Conservation (phyloP, 352 stramenopile species). For the Vaucheria bursata region DNA sequence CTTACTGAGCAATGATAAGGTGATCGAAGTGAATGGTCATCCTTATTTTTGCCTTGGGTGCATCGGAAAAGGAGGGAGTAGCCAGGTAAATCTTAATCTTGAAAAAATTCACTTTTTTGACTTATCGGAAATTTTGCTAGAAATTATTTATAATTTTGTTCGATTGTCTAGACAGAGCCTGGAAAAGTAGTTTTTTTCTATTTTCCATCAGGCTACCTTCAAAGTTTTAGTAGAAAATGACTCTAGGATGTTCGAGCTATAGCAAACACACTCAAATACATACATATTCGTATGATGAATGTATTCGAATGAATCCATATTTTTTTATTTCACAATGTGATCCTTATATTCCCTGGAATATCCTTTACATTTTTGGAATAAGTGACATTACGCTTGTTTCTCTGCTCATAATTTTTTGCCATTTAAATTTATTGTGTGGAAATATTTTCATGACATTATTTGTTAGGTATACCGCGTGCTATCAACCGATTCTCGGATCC, state of each 20-base stretch:
- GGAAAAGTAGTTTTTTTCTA: too few species aligned
- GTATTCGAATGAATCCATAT: too few species aligned
- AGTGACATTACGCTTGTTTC: not conserved
- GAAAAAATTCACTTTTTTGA: too few species aligned
- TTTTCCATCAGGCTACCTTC: too few species aligned
- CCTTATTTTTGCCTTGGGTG: conserved; percentile 88
- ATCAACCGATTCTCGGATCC: conserved; percentile 77
- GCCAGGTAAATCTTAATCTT: conserved; percentile 62
- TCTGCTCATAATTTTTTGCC: not conserved
- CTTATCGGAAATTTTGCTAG: too few species aligned
- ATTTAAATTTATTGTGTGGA: not conserved
- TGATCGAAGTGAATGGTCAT: conserved; percentile 64
- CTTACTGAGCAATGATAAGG: conserved; percentile 7
- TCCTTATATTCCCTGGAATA: not conserved
- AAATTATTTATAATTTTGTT: too few species aligned
- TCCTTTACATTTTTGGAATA: not conserved
- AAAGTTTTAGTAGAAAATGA: too few species aligned
- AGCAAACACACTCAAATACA: too few species aligned
- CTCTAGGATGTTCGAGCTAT: too few species aligned
- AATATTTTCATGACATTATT: not conserved
- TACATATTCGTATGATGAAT: too few species aligned
- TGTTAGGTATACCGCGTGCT: conserved; percentile 89
- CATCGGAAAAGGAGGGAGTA: conserved; percentile 91
- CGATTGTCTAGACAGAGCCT: too few species aligned
- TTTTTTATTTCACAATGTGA: conserved; percentile 8